Evolutionary conservation across 2,329 filamentous ascomycete species (phyloP), one percentile per base, ranked within the genome.

Genomic region (Tolypocladium paradoxum): DNA sequence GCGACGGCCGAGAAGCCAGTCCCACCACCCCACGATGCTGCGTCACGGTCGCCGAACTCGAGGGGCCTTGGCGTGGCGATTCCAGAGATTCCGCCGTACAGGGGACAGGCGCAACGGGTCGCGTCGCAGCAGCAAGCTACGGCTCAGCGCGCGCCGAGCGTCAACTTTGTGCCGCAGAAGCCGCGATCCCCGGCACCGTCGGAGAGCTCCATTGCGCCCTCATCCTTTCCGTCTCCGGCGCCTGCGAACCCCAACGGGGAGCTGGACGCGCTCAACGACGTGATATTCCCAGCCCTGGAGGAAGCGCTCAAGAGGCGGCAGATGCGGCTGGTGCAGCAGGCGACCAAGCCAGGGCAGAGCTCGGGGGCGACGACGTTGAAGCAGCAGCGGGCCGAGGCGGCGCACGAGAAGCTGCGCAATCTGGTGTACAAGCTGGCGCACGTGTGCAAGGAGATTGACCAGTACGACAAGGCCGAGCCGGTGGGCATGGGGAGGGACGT

Each of bases 401-500:
- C 87, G 1, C 91, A 97, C 63, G 90, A 96, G 55, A 87, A 88
- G 67, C 78, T 97, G 43, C 80, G 87, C 58, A 83, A 84, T 64
- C 76, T 95, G 31, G 89, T 96, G 14, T 85, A 85, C 58, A 95
- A 95, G 66, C 78, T 95, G 33, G 87, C 85, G 2, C 83, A 87
- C 55, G 77, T 92, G 27, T 95, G 95, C 69, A 86, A 85, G 64
- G 90, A 96, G 67, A 90, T 99, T 63, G 92, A 99, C 68, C 81
- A 87, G 57, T 88, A 85, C 70, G 93, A 99, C 69, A 87, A 86
- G 66, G 81, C 84, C 45, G 87, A 90, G 60, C 89, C 90, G 6
- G 90, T 97, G 12, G 90, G 90, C 1, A 96, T 97, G 92, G 92
- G 90, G 0, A 85, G 89, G 46, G 91, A 92, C 29, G 90, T 96